phyloP scores from a whole-genome alignment of 2,329 filamentous ascomycete species.

The Scedosporium apiospermum region DNA sequence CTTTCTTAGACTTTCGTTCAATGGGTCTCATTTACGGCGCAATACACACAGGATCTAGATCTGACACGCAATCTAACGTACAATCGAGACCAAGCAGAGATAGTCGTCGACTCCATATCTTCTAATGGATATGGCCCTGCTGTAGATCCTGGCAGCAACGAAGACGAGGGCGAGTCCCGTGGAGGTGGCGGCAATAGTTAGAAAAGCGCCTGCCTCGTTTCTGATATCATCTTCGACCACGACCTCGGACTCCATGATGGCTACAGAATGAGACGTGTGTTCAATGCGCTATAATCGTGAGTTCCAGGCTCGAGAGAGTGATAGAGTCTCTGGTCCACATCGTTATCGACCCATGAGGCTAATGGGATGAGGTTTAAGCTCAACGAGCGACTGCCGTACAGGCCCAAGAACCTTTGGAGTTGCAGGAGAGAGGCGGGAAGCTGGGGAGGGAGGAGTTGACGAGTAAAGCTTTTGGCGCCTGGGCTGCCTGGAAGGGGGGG shows the following conservation, averaged over 20 bases:
- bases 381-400: neutral
- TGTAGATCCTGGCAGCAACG: neutral
- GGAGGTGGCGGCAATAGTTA: neutral
- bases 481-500: neutral
- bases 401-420: neutral
- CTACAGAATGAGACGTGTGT: neutral
- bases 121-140: neutral
- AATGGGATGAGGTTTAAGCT: neutral
- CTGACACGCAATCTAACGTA: neutral
- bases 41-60: neutral
- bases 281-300: neutral
- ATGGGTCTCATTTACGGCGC: neutral
- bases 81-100: neutral
- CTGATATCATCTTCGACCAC: neutral
- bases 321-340: neutral
- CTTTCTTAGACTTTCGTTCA: neutral
- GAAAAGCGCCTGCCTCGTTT: neutral
- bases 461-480: neutral
- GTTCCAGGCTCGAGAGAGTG: neutral
- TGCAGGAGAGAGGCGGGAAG: neutral
- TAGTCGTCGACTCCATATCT: neutral
- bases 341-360: neutral
- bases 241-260: neutral
- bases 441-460: neutral
- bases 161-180: neutral